phyloP scores from a whole-genome alignment of 306 rosid genomes.

The Acacia acuminata region DNA sequence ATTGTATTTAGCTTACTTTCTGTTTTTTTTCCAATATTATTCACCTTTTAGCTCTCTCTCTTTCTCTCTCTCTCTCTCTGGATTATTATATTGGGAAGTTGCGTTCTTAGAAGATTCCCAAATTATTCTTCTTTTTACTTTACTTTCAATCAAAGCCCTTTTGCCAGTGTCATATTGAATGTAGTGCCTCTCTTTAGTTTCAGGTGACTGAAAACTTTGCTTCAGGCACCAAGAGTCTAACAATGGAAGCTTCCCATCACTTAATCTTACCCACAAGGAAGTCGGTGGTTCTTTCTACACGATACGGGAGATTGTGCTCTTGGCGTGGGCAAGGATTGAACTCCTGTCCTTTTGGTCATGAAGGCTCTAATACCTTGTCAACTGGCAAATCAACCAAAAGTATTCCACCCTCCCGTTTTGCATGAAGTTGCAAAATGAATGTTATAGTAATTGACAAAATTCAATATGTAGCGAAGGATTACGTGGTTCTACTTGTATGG shows the following conservation, averaged over 20 bases:
- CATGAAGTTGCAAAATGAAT: not conserved
- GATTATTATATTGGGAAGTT: slow-evolving; percentile 10
- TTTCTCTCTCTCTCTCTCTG: no score
- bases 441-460: not conserved
- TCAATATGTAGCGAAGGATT: not conserved
- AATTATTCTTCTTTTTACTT: not conserved
- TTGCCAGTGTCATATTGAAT: slow-evolving; percentile 29
- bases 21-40: slow-evolving; percentile 3
- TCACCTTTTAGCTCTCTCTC: not conserved
- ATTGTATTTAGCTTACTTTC: no score
- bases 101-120: not conserved
- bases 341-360: not conserved
- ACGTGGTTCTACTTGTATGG: not conserved
- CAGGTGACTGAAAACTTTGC: slow-evolving; percentile 30
- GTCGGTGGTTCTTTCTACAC: slow-evolving; percentile 99
- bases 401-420: not conserved
- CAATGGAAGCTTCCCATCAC: slow-evolving; percentile 88
- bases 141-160: not conserved
- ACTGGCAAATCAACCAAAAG: not conserved
- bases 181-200: slow-evolving; percentile 23
- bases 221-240: slow-evolving; percentile 75
- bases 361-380: not conserved
- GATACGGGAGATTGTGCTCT: slow-evolving; percentile 77
- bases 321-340: not conserved
- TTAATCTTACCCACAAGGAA: slow-evolving; percentile 90